Base-by-base conservation (phyloP, 345 rosid species). In the Ailanthus altissimus region DNA sequence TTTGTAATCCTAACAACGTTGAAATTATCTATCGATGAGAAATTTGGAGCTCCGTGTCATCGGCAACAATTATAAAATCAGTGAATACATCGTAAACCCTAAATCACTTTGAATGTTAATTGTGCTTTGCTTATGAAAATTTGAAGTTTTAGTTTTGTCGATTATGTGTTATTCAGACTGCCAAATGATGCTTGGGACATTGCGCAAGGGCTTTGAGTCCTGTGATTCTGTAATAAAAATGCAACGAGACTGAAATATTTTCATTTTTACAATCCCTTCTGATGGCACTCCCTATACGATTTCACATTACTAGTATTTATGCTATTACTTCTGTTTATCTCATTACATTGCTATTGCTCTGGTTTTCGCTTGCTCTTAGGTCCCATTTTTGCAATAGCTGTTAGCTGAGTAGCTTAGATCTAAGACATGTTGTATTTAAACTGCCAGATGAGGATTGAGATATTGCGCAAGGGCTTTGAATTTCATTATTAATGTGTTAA, bases 121-220 rank as follows among this genome's bases (percentile, higher is more conserved):
- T 63, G 6, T 38, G 46, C 18, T 63, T 11, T 63, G 67, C 23
- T 20, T 63, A 18, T 38, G 47, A 38, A n/a, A 63, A 63, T 63
- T 38, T 63, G 47, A 63, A 63, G 14, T 63, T 63, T 3, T 20
- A 32, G 1, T 63, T n/a, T 63, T n/a, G 66, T 63, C 3, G 8
- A 43, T 23, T 45, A 43, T 25, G 28, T 15, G 8, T n/a, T 14
- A 38, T 42, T 62, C 20, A 23, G 46, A 75, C 71, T 73, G 64
- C 83, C 74, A 69, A 23, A 64, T 76, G 81, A 83, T 73, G 82
- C 51, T 73, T 67, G 72, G 85, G 77, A 72, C 40, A 67, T 73
- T 83, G 83, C 83, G 79, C 85, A 69, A 83, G 79, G 83, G 85
- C 83, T 77, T 83, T 83, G 83, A 83, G 79, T 70, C 74, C 81